Percentiles rank a stretch among this genome's conserved stretches.
Conservation (phyloP, 106 monocot species). For the Posidonia australis region DNA sequence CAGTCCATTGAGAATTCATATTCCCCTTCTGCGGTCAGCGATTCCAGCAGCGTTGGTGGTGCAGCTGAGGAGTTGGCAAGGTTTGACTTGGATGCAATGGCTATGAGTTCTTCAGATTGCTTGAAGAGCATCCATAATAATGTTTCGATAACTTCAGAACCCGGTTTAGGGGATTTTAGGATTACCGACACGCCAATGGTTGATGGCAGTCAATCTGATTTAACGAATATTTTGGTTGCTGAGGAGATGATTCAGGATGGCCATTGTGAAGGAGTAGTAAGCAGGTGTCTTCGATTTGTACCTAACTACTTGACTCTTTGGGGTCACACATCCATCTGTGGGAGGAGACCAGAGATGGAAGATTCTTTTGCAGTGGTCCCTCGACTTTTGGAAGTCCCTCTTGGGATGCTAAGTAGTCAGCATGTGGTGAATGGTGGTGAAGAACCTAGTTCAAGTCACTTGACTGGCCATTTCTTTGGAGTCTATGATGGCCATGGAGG, state of each 20-base stretch:
- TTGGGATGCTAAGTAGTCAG: conserved; percentile 28
- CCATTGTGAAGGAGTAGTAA: background rate
- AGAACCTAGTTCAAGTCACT: conserved; percentile 15
- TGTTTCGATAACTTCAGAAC: conserved; percentile 5
- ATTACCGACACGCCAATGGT: background rate
- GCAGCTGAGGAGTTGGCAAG: conserved; percentile 17
- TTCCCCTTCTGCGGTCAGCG: conserved; percentile 12
- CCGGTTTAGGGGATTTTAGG: background rate
- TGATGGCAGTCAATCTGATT: conserved; percentile 4
- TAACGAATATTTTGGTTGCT: conserved; percentile 2
- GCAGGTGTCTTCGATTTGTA: conserved; percentile 1
- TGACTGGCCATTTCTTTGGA: conserved; percentile 53
- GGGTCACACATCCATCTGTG: conserved; percentile 50
- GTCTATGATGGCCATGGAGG: conserved; percentile 77
- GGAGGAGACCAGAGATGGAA: conserved; percentile 76
- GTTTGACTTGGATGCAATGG: conserved; percentile 10
- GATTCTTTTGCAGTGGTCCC: conserved; percentile 51
- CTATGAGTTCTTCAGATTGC: background rate
- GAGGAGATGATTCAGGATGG: conserved; percentile 10
- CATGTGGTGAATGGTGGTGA: conserved; percentile 17
- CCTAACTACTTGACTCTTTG: conserved; percentile 39
- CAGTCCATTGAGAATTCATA: conserved; percentile 19
- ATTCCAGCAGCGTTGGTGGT: conserved; percentile 22
- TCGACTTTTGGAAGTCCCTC: conserved; percentile 44
- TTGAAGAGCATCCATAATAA: conserved; percentile 4